phyloP scores from a whole-genome alignment of 768 basidiomycete genomes.

The Jaapia argillacea region DNA sequence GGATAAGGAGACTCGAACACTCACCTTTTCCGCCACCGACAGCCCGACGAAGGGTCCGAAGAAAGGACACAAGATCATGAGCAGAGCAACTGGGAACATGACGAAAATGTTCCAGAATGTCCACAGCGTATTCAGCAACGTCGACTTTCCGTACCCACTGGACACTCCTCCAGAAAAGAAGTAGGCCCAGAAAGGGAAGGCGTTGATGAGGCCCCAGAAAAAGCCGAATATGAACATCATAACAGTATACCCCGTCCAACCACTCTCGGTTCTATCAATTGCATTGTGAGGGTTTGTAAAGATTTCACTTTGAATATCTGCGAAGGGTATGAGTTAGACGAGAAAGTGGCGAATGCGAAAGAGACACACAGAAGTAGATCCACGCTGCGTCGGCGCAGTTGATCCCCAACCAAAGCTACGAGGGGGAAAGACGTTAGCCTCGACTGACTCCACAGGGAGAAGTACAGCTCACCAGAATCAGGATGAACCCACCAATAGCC shows the following conservation, averaged over 20 bases:
- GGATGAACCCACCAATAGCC: too few relatives aligned
- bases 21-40: constrained; percentile 6
- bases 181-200: background rate
- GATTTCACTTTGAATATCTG: constrained; percentile 5
- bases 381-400: too few relatives aligned
- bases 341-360: background rate
- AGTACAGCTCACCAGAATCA: too few relatives aligned
- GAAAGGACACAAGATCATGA: constrained; percentile 7
- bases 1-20: background rate
- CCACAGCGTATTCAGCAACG: background rate
- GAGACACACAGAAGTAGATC: too few relatives aligned
- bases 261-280: constrained; percentile 1
- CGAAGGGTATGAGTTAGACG: background rate
- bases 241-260: constrained; percentile 3
- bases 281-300: constrained; percentile 7
- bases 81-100: constrained; percentile 1
- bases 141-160: background rate
- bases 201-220: constrained; percentile 3
- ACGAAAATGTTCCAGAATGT: constrained; percentile 2
- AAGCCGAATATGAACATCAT: constrained; percentile 11
- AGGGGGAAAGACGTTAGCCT: too few relatives aligned
- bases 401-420: too few relatives aligned
- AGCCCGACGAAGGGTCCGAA: constrained; percentile 9
- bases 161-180: background rate
- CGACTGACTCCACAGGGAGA: too few relatives aligned